Conservation (phyloP, 805 yeast species). For the Schizosaccharomyces pombe region DNA sequence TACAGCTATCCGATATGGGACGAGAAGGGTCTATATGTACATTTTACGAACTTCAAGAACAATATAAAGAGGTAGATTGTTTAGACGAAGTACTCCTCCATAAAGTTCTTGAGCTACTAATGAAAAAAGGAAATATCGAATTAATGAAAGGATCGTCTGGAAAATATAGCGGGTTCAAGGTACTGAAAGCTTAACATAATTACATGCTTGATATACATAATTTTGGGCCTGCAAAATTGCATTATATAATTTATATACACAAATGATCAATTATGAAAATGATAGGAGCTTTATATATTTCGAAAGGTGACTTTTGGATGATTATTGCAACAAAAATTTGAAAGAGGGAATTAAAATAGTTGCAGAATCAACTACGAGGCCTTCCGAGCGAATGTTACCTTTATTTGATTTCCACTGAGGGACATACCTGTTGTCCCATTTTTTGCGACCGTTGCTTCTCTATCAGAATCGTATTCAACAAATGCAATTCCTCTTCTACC, state of each 20-base stretch:
- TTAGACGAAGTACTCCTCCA: background rate
- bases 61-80: background rate
- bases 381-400: slow-evolving; percentile 15
- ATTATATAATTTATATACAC: too few relatives aligned
- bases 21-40: background rate
- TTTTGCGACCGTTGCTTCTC: slow-evolving; percentile 25
- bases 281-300: too few relatives aligned
- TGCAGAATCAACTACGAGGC: background rate
- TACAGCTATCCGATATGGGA: background rate
- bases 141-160: background rate
- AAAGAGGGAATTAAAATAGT: slow-evolving; percentile 7
- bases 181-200: too few relatives aligned
- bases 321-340: too few relatives aligned
- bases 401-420: slow-evolving; percentile 11
- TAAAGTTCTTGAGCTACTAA: background rate
- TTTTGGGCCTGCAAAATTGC: too few relatives aligned
- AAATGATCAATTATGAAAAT: too few relatives aligned
- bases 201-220: too few relatives aligned
- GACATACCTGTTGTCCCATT: slow-evolving; percentile 12
- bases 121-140: background rate
- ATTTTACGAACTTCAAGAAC: slow-evolving; percentile 1
- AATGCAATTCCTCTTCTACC: slow-evolving; percentile 47
- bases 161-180: background rate
- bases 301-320: too few relatives aligned
- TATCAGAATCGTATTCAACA: slow-evolving; percentile 45